Percentiles rank a stretch among this genome's conserved stretches.
Conservation (phyloP, 2,329 filamentous ascomycete species). For the Xylaria sp. region DNA sequence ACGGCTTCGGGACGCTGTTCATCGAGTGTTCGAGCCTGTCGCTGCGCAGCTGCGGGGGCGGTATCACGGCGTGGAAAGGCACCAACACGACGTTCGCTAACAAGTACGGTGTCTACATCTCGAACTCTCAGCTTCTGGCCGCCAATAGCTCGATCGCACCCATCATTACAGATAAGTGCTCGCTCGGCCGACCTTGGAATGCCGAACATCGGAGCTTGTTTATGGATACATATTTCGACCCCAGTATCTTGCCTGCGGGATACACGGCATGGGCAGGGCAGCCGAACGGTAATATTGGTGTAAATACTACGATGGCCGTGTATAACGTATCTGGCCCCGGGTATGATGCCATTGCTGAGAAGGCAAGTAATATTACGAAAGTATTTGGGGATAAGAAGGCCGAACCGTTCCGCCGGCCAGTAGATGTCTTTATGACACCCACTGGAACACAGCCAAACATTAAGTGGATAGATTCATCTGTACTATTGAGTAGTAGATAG, state of each 20-base stretch:
- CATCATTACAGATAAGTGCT: constrained; percentile 58
- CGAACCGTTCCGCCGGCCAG: constrained; percentile 37
- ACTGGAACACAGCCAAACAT: constrained; percentile 38
- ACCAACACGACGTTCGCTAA: constrained; percentile 73
- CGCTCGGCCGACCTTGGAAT: constrained; percentile 73
- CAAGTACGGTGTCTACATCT: constrained; percentile 74
- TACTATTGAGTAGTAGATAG: constrained; percentile 2
- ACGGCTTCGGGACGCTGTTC: constrained; percentile 74
- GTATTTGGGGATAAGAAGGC: constrained; percentile 34
- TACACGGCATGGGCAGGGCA: constrained; percentile 64
- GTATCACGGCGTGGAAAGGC: constrained; percentile 76
- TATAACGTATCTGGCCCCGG: constrained; percentile 40
- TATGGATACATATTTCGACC: constrained; percentile 65
- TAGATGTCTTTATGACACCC: constrained; percentile 42
- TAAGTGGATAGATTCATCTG: constrained; percentile 41
- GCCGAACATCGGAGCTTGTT: constrained; percentile 67
- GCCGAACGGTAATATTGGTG: constrained; percentile 33
- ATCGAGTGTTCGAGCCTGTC: constrained; percentile 64
- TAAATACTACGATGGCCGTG: constrained; percentile 41
- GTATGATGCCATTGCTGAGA: constrained; percentile 39
- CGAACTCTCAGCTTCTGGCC: constrained; percentile 63
- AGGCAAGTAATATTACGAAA: constrained; percentile 37
- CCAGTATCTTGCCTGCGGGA: constrained; percentile 62
- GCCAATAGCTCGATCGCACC: constrained; percentile 62
- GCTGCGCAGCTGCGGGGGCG: constrained; percentile 71